Conservation (phyloP, 495 filamentous ascomycete species). For the Tuber umbilicatum region DNA sequence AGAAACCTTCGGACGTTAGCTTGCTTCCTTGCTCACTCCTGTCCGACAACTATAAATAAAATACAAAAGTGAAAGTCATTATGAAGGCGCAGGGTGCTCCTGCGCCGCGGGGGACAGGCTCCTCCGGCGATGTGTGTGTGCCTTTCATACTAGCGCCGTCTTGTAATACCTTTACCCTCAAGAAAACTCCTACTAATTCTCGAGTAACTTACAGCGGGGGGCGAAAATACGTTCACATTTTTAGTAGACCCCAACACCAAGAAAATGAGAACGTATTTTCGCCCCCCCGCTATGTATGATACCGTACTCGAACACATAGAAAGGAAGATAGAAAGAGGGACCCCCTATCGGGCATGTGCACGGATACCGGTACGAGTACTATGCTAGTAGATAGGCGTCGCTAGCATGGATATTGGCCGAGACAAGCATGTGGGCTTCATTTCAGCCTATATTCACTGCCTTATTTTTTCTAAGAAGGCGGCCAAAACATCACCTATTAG, state of each 20-base stretch:
- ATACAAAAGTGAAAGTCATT: not conserved
- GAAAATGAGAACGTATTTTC: no score
- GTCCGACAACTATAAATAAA: not conserved
- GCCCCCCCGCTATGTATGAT: no score
- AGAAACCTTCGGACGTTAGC: not conserved
- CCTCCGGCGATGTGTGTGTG: no score
- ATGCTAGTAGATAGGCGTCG: not conserved
- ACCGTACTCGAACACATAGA: not conserved
- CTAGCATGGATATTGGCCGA: not conserved
- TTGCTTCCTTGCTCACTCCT: not conserved
- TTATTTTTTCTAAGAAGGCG: constrained; percentile 1
- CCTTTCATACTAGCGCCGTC: not conserved
- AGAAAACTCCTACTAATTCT: not conserved
- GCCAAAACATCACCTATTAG: not conserved
- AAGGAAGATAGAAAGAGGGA: not conserved
- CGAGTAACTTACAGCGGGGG: no score
- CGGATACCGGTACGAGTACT: not conserved
- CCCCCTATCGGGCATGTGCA: not conserved
- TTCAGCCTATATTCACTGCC: not conserved
- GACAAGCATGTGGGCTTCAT: not conserved
- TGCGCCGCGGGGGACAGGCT: no score
- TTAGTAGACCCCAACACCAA: no score
- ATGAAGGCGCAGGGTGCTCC: not conserved
- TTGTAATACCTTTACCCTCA: not conserved
- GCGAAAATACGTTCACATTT: no score